Evolutionary conservation across 139 green algal species (phyloP).

Genomic region (Coccomyxa sp.): DNA sequence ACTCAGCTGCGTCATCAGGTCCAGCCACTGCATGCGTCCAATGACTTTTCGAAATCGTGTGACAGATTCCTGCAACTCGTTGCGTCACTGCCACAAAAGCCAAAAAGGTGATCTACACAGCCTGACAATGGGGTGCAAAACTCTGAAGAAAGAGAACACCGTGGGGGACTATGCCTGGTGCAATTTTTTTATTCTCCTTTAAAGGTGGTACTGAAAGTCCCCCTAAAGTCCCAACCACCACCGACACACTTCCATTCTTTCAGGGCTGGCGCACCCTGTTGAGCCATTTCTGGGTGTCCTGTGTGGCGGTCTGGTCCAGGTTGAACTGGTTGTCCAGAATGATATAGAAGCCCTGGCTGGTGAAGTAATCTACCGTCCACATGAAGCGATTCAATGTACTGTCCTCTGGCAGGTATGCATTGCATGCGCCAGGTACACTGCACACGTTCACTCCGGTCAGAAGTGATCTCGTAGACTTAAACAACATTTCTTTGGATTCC

Average conservation of each 20-base stretch:
- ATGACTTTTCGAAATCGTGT: neutral
- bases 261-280: conserved; percentile 2
- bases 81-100: no score
- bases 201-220: no score
- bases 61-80: neutral
- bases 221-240: no score
- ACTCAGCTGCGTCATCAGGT: conserved; percentile 6
- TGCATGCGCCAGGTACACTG: conserved; percentile 8
- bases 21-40: neutral
- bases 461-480: no score
- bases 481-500: no score
- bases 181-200: no score
- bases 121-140: no score
- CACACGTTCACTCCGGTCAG: neutral
- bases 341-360: conserved; percentile 44
- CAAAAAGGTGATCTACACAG: no score
- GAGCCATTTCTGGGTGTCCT: conserved; percentile 7
- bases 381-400: conserved; percentile 36
- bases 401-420: conserved; percentile 30
- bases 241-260: no score
- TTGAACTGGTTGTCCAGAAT: conserved; percentile 37
- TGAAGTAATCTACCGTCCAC: conserved; percentile 36
- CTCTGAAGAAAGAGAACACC: no score
- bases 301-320: conserved; percentile 14
- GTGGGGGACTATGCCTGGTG: no score